Percentiles rank a stretch among this genome's conserved stretches.
Evolutionary conservation across 768 basidiomycete genomes (phyloP).

Genomic region (Leccinum subtestaceum): DNA sequence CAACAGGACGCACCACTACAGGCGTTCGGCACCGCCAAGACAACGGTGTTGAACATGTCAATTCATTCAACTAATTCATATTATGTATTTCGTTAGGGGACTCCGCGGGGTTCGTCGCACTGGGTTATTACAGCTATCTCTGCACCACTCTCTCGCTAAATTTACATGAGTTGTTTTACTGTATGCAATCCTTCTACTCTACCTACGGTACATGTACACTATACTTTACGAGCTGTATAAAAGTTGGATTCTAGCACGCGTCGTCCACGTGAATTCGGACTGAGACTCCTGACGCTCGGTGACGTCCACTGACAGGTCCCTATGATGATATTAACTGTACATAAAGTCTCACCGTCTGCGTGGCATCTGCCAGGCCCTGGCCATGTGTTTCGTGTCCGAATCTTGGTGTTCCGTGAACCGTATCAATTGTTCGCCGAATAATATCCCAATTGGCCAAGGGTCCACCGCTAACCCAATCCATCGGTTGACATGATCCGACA

Average conservation of each 20-base stretch:
- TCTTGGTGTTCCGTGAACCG: conserved; percentile 20
- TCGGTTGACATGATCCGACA: conserved; percentile 29
- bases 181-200: not conserved
- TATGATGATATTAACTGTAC: not conserved
- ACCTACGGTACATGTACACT: not conserved
- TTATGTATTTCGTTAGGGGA: not conserved
- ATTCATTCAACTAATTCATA: not conserved
- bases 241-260: not conserved
- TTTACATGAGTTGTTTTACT: not conserved
- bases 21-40: conserved; percentile 6
- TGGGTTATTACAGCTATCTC: not conserved
- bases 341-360: not conserved
- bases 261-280: not conserved
- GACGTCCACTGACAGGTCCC: not conserved
- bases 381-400: not conserved
- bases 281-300: conserved; percentile 1
- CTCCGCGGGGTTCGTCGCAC: not conserved
- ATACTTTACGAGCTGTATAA: not conserved
- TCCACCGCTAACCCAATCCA: conserved; percentile 24
- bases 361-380: not conserved
- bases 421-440: conserved; percentile 20
- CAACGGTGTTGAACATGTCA: conserved; percentile 8
- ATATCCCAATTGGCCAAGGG: conserved; percentile 11
- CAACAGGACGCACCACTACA: conserved; percentile 5
- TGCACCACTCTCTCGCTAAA: not conserved